Conservation (phyloP, 2,329 filamentous ascomycete species). For the Fusarium sarcochroum region DNA sequence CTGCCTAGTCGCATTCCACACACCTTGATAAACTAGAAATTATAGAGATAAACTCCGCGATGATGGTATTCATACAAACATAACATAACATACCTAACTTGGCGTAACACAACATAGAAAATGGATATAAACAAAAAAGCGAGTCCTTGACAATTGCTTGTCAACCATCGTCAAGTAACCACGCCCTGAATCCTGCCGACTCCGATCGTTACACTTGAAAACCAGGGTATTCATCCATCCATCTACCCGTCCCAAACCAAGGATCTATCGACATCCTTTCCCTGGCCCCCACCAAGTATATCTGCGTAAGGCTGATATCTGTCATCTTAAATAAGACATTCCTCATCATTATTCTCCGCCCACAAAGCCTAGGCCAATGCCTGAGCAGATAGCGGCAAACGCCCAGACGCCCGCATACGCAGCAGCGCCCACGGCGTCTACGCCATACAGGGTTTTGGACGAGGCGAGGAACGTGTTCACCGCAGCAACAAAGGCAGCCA, state of each 20-base stretch:
- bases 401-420: constrained; percentile 84
- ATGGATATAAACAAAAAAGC: constrained; percentile 8
- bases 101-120: constrained; percentile 4
- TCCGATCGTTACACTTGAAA: constrained; percentile 27
- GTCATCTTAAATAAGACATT: constrained; percentile 11
- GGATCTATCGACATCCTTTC: constrained; percentile 23
- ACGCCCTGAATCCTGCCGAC: constrained; percentile 27
- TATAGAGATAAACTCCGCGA: neutral
- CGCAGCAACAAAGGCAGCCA: constrained; percentile 70
- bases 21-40: neutral
- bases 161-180: constrained; percentile 19
- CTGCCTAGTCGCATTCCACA: neutral
- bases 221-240: constrained; percentile 36
- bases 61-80: constrained; percentile 25
- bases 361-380: constrained; percentile 67
- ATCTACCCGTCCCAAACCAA: constrained; percentile 32
- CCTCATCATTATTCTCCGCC: constrained; percentile 56
- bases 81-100: constrained; percentile 9
- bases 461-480: constrained; percentile 75
- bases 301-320: constrained; percentile 36
- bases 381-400: constrained; percentile 72
- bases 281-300: constrained; percentile 7
- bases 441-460: constrained; percentile 76
- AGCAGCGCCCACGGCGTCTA: constrained; percentile 77
- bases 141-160: constrained; percentile 1